Percentiles rank a stretch among this genome's conserved stretches.
Evolutionary conservation across 768 basidiomycete species (phyloP).

Genomic region (Boletus subparvulus): DNA sequence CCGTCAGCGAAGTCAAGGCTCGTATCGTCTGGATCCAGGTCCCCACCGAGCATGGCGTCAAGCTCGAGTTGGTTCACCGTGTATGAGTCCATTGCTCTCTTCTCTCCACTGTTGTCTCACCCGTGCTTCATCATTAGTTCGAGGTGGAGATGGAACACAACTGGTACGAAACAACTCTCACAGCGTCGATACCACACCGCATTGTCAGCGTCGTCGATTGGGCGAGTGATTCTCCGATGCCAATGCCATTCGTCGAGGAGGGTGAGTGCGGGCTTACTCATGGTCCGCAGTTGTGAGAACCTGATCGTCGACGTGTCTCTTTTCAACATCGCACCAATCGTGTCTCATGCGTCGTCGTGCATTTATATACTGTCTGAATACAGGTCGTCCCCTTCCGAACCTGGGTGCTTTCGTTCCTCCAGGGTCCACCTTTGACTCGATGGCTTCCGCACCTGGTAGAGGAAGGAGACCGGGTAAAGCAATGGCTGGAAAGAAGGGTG

Average conservation of each 20-base stretch:
- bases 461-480: conserved; percentile 18
- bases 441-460: conserved; percentile 1
- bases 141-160: conserved; percentile 94
- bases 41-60: conserved; percentile 59
- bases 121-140: conserved; percentile 44
- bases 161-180: conserved; percentile 92
- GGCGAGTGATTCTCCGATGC: conserved; percentile 75
- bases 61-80: conserved; percentile 66
- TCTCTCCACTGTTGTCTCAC: background rate
- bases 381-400: conserved; percentile 24
- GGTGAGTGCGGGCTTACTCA: conserved; percentile 15
- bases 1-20: conserved; percentile 80
- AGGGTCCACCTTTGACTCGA: conserved; percentile 19
- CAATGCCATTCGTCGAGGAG: conserved; percentile 13
- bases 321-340: background rate
- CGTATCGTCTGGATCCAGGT: conserved; percentile 81
- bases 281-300: background rate
- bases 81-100: conserved; percentile 12
- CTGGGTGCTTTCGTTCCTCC: conserved; percentile 27
- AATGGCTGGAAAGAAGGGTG: conserved; percentile 11
- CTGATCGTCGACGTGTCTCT: no score
- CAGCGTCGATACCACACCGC: conserved; percentile 67
- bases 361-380: background rate
- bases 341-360: background rate
- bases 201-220: conserved; percentile 92